phyloP scores from a whole-genome alignment of 148 eudicot species.

The Fagopyrum homotropicum region DNA sequence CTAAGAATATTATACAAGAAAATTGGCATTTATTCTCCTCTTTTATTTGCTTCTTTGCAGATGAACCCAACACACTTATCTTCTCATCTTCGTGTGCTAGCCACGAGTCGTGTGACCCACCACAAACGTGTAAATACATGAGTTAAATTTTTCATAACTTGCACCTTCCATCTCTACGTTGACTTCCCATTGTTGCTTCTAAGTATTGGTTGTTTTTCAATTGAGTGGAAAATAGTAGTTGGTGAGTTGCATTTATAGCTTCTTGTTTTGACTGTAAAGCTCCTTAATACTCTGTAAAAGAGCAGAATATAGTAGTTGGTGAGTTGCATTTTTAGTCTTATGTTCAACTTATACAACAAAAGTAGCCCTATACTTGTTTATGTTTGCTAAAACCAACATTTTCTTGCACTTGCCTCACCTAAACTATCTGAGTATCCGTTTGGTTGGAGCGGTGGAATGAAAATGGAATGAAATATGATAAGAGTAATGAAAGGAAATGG shows the following conservation, averaged over 20 bases:
- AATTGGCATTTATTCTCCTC: neutral
- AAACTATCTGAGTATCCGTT: neutral
- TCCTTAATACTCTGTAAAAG: neutral
- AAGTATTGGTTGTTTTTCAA: neutral
- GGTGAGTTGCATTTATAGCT: neutral
- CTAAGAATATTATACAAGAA: too few relatives aligned
- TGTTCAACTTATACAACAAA: neutral
- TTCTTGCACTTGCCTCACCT: slow-evolving; percentile 79
- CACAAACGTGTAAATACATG: too few relatives aligned
- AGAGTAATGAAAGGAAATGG: too few relatives aligned
- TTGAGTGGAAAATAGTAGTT: neutral
- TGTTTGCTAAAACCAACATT: slow-evolving; percentile 49
- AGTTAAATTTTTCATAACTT: too few relatives aligned
- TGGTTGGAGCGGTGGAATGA: too few relatives aligned
- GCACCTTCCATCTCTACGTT: neutral
- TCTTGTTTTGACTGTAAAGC: neutral
- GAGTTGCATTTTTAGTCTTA: neutral
- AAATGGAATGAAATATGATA: too few relatives aligned
- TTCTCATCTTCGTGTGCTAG: too few relatives aligned
- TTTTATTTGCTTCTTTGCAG: neutral
- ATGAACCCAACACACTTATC: neutral
- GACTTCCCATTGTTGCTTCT: neutral
- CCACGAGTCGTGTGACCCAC: too few relatives aligned
- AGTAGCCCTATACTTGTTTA: neutral
- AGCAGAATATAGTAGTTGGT: neutral